Evolutionary conservation across 1,284 basidiomycete genomes (phyloP).

Genomic region (Amylostereum areolatum): DNA sequence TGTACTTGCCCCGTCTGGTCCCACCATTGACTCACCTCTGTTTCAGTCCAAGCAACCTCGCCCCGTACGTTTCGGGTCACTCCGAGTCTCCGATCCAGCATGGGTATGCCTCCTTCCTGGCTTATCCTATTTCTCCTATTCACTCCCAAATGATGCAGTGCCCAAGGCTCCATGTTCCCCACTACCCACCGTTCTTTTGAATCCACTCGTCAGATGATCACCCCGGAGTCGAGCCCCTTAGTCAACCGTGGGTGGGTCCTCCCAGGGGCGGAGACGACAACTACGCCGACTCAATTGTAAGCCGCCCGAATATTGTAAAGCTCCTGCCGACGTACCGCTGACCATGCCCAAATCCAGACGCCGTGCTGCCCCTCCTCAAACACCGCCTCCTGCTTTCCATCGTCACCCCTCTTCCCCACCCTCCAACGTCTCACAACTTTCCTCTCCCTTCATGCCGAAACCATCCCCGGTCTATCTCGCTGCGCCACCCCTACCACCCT

Average conservation of each 20-base stretch:
- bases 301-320: background rate
- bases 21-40: background rate
- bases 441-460: no score
- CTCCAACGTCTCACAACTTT: no score
- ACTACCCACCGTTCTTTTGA: background rate
- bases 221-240: constrained; percentile 37
- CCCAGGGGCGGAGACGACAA: constrained; percentile 9
- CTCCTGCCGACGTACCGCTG: constrained; percentile 2
- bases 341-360: no score
- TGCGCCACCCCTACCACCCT: background rate
- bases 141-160: background rate
- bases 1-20: no score
- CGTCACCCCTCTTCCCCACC: no score
- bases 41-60: constrained; percentile 42
- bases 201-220: constrained; percentile 33
- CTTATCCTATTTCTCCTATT: background rate
- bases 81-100: constrained; percentile 35
- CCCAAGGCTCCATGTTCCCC: constrained; percentile 2
- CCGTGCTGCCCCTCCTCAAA: no score
- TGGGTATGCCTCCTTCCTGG: constrained; percentile 30
- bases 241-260: constrained; percentile 4
- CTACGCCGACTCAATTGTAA: constrained; percentile 12
- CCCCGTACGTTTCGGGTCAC: constrained; percentile 35
- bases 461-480: background rate
- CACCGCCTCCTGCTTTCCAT: no score